Evolutionary conservation across 805 yeast species (phyloP).

Genomic region (Wickerhamiella cacticola): DNA sequence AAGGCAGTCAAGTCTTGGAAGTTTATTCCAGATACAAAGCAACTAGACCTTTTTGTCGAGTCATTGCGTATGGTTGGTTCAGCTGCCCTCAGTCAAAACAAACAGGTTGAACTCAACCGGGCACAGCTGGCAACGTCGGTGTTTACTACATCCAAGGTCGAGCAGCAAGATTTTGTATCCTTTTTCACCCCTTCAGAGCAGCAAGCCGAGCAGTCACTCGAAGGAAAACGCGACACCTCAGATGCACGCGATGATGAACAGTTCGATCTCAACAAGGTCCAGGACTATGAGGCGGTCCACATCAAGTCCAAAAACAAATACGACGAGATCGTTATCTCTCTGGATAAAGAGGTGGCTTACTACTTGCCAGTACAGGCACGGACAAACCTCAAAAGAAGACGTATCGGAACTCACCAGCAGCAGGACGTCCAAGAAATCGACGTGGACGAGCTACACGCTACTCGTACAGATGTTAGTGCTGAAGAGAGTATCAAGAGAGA

Average conservation of each 20-base stretch:
- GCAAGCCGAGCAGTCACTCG: conserved; percentile 31
- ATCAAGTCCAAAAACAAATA: conserved; percentile 35
- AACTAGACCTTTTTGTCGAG: conserved; percentile 58
- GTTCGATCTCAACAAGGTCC: conserved; percentile 40
- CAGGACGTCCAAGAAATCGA: conserved; percentile 46
- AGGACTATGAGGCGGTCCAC: conserved; percentile 69
- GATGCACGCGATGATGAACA: conserved; percentile 23
- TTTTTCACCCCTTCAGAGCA: conserved; percentile 39
- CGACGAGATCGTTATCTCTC: conserved; percentile 59
- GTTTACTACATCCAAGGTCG: conserved; percentile 60
- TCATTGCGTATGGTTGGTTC: conserved; percentile 34
- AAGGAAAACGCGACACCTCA: conserved; percentile 34
- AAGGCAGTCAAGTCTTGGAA: conserved; percentile 71
- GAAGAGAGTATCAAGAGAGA: conserved; percentile 60
- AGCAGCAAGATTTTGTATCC: conserved; percentile 68
- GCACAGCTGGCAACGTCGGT: conserved; percentile 36
- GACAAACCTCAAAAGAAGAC: conserved; percentile 71
- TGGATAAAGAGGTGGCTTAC: conserved; percentile 45
- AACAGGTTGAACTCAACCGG: conserved; percentile 17
- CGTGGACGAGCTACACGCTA: conserved; percentile 48
- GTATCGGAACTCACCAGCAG: conserved; percentile 45
- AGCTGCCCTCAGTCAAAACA: conserved; percentile 30
- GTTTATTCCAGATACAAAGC: conserved; percentile 79
- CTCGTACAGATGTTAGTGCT: conserved; percentile 60
- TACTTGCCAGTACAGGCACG: conserved; percentile 71